Conservation (phyloP, 164 flowering plant genomes). For the Sedum album region DNA sequence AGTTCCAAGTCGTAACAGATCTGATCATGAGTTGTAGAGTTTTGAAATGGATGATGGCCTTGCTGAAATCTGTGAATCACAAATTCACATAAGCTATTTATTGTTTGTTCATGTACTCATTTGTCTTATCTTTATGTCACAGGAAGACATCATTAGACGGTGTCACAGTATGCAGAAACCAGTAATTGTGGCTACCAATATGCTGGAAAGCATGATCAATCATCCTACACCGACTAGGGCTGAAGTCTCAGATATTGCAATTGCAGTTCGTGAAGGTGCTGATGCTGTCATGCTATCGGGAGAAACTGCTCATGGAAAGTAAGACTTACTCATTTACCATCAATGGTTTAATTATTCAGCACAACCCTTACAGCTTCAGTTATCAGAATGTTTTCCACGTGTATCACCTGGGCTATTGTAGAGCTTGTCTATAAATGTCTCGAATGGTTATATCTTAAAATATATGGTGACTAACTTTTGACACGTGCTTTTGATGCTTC, state of each 20-base stretch:
- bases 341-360: background rate
- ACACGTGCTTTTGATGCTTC: background rate
- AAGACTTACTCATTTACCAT: conserved; percentile 22
- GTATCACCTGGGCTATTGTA: background rate
- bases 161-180: conserved; percentile 86
- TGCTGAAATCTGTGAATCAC: background rate
- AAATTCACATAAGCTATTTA: no score
- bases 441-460: background rate
- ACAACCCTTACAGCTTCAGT: background rate
- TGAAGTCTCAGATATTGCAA: conserved; percentile 97
- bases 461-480: background rate
- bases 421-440: background rate
- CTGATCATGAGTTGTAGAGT: background rate
- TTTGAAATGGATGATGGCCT: background rate
- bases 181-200: conserved; percentile 96
- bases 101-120: background rate
- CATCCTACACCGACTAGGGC: conserved; percentile 99
- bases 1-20: background rate
- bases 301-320: conserved; percentile 99
- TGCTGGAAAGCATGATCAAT: conserved; percentile 97
- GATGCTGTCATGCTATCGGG: conserved; percentile 99
- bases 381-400: background rate
- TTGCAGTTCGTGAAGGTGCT: conserved; percentile 94
- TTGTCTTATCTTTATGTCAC: background rate
- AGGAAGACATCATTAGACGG: conserved; percentile 89